Evolutionary conservation across 2,329 filamentous ascomycete genomes (phyloP), one percentile per base, ranked within the genome.

Genomic region (Metarhizium rileyi): DNA sequence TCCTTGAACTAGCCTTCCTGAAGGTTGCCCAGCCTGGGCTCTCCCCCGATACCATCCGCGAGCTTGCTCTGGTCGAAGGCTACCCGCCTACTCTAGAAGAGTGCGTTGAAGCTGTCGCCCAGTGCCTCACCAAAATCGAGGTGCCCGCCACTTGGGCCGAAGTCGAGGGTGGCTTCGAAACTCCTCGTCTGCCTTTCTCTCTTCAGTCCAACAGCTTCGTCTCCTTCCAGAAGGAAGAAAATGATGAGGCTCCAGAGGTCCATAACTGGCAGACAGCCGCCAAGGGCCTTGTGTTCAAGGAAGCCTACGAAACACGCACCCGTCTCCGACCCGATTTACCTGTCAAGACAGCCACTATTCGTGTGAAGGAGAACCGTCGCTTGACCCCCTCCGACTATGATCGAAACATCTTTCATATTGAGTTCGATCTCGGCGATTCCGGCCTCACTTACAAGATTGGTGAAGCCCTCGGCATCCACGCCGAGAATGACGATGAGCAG

Each of bases 321-420:
- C 72, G 73, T 48, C 81, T 98, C 38, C 87, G 93, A 48, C 93
- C 93, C 10, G 93, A 98, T 61, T 74, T 95, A 49, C 72, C 85
- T 9, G 82, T 88, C 62, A 90, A 91, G 78, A 97, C 91, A 2
- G 84, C 80, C 61, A 87, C 89, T 40, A 86, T 96, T 48, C 85
- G 83, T 49, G 90, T 98, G 68, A 89, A 94, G 74, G 93, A 97
- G 74, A 96, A 95, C 72, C 87, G 93, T 54, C 83, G 93, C 55
- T 79, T 98, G 49, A 98, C 93, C 0, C 93, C 93, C 3, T 61
- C 70, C 23, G 86, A 83, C 28, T 98, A 98, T 65, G 90, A 97
- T 68, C 89, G 93, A 59, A 96, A 98, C 77, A 97, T 98, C 69
- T 98, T 98, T 84, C 93, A 98, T 73, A 97, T 98, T 55, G 93